Percentiles rank a stretch among this genome's conserved stretches.
Conservation (phyloP, 75 land plant genomes). For the Selaginella tamariscina region DNA sequence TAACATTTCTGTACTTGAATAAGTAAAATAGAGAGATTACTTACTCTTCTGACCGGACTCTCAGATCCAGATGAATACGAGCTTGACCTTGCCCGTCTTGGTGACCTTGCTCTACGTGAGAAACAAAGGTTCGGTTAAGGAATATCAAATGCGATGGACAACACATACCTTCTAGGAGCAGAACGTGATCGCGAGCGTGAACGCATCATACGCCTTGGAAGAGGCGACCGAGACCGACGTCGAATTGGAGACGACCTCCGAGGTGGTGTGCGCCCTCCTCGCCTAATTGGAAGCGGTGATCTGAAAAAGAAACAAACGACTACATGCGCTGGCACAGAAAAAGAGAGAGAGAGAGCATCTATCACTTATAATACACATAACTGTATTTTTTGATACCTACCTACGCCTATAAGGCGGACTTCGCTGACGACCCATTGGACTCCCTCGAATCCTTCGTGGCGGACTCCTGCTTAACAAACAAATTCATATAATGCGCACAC, state of each 20-base stretch:
- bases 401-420: constrained; percentile 69
- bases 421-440: constrained; percentile 64
- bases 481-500: background rate
- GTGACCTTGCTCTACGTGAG: constrained; percentile 59
- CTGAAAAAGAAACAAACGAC: constrained; percentile 4
- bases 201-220: constrained; percentile 57
- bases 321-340: background rate
- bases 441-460: constrained; percentile 48
- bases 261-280: constrained; percentile 72
- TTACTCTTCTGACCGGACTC: constrained; percentile 34
- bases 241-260: constrained; percentile 53
- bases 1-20: constrained; percentile 14
- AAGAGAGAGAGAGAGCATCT: background rate
- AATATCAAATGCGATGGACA: too few relatives aligned
- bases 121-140: too few relatives aligned
- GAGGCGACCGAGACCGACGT: constrained; percentile 71
- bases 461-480: constrained; percentile 31
- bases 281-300: constrained; percentile 49
- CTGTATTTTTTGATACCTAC: constrained; percentile 7
- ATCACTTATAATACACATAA: background rate
- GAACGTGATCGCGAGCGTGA: constrained; percentile 74
- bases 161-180: constrained; percentile 65
- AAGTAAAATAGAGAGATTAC: background rate
- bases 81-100: constrained; percentile 69
- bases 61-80: constrained; percentile 80